Percentiles rank a stretch among this genome's conserved stretches.
phyloP scores from a whole-genome alignment of 1,284 basidiomycete genomes.

The Flammula alnicola region DNA sequence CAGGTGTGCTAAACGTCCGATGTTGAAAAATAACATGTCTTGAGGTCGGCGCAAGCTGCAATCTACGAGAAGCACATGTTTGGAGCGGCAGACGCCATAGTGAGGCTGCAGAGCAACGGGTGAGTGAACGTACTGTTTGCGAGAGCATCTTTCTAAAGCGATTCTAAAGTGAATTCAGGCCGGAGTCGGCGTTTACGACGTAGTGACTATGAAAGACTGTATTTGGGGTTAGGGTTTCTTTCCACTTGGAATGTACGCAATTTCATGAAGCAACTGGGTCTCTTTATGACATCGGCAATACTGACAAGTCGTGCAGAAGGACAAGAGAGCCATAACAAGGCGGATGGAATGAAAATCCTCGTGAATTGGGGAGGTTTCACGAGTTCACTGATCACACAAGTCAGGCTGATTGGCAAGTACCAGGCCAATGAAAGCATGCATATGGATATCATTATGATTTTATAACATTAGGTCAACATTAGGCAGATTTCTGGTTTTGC shows the following conservation, averaged over 20 bases:
- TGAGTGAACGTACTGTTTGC: conserved; percentile 29
- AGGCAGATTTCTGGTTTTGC: conserved; percentile 46
- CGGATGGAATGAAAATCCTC: no score
- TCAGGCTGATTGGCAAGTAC: no score
- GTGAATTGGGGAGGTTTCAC: no score
- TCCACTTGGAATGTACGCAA: not conserved
- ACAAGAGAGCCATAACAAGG: no score
- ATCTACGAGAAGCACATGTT: conserved; percentile 2
- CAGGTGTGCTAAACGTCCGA: conserved; percentile 49
- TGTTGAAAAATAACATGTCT: conserved; percentile 17
- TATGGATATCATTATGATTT: not conserved
- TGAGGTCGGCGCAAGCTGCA: not conserved
- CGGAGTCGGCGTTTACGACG: conserved; percentile 14
- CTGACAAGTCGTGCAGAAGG: no score
- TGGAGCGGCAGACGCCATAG: conserved; percentile 16
- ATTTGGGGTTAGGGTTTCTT: conserved; percentile 35
- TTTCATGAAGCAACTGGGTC: no score
- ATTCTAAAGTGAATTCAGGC: conserved; percentile 5
- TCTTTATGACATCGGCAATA: no score
- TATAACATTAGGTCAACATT: not conserved
- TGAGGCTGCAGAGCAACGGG: conserved; percentile 27
- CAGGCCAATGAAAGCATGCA: no score
- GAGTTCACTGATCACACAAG: no score
- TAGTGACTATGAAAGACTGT: conserved; percentile 17
- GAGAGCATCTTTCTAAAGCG: conserved; percentile 35